Evolutionary conservation across 768 basidiomycete species (phyloP).

Genomic region (Daedaleopsis sinensis): DNA sequence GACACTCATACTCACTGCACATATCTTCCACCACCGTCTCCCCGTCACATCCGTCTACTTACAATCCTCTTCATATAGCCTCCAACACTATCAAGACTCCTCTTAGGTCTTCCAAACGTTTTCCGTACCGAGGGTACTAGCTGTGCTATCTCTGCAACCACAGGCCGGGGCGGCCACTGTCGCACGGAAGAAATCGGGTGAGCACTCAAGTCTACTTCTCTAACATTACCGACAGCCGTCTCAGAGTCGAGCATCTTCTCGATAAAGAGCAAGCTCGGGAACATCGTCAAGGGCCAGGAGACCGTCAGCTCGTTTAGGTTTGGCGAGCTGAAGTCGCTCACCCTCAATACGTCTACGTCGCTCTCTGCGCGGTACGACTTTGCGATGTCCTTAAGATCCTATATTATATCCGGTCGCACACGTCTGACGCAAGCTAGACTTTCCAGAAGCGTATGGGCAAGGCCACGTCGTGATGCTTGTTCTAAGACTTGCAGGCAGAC

Average conservation of each 20-base stretch:
- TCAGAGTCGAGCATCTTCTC: conserved; percentile 54
- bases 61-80: conserved; percentile 27
- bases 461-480: too few species aligned
- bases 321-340: conserved; percentile 25
- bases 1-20: conserved; percentile 30
- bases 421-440: conserved; percentile 15
- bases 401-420: conserved; percentile 40
- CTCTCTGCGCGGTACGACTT: conserved; percentile 64
- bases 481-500: conserved; percentile 14
- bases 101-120: neutral
- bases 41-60: conserved; percentile 41
- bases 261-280: conserved; percentile 67
- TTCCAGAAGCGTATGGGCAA: conserved; percentile 23
- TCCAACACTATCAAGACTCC: conserved; percentile 19
- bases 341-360: conserved; percentile 37
- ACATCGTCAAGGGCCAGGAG: conserved; percentile 47
- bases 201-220: conserved; percentile 82
- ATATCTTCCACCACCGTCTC: conserved; percentile 49
- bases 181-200: conserved; percentile 91
- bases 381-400: conserved; percentile 50
- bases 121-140: neutral
- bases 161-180: conserved; percentile 42
- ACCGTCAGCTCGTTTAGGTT: conserved; percentile 32
- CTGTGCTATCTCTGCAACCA: conserved; percentile 19
- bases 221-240: conserved; percentile 48